phyloP scores from a whole-genome alignment of 2,329 filamentous ascomycete species.

The Penicillium rolfsii region DNA sequence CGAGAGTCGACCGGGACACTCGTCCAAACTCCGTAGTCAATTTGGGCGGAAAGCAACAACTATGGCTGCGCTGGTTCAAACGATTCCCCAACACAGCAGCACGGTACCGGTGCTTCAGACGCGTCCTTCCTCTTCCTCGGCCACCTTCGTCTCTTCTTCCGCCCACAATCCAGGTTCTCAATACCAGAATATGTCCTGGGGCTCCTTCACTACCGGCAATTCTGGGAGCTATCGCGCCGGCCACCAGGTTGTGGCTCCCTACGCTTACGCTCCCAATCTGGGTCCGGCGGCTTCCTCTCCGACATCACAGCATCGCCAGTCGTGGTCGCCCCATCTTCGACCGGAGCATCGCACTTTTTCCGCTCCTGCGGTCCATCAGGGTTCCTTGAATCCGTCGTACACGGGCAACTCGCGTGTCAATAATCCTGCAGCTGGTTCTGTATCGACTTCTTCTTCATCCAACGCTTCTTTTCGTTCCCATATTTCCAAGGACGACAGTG shows the following conservation, averaged over 20 bases:
- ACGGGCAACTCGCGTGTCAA: conserved; percentile 41
- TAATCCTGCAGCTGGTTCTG: conserved; percentile 56
- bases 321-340: conserved; percentile 58
- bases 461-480: conserved; percentile 52
- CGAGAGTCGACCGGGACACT: conserved; percentile 28
- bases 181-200: conserved; percentile 46
- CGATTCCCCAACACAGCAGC: conserved; percentile 74
- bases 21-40: conserved; percentile 20
- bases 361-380: conserved; percentile 53
- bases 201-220: conserved; percentile 45
- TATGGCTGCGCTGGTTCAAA: conserved; percentile 86
- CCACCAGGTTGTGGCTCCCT: conserved; percentile 71
- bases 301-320: conserved; percentile 58
- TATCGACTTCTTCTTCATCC: conserved; percentile 57
- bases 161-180: conserved; percentile 42
- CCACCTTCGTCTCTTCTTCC: conserved; percentile 53
- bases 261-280: conserved; percentile 74
- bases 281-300: conserved; percentile 45
- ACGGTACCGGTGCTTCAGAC: conserved; percentile 77
- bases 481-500: conserved; percentile 55
- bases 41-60: conserved; percentile 46
- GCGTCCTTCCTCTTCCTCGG: conserved; percentile 67
- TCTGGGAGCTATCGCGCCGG: conserved; percentile 52
- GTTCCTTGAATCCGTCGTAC: conserved; percentile 36
- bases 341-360: conserved; percentile 61